Conservation (phyloP, 129 eudicot species). For the Dittrichia graveolens region DNA sequence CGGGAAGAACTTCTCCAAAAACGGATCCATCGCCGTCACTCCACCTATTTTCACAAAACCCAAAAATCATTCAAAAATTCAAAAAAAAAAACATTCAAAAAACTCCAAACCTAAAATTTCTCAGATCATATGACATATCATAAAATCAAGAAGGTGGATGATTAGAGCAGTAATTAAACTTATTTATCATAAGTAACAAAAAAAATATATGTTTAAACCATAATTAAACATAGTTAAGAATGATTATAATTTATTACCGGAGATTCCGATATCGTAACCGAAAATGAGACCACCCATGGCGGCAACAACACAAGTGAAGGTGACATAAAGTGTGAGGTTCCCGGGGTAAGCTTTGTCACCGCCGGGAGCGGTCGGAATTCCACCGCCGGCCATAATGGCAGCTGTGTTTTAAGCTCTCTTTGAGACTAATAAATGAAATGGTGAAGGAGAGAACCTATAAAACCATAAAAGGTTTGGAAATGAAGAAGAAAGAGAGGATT, state of each 20-base stretch:
- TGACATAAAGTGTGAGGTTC: conserved; percentile 66
- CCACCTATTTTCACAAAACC: conserved; percentile 54
- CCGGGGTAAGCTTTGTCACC: conserved; percentile 76
- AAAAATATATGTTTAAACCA: no score
- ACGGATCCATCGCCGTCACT: conserved; percentile 82
- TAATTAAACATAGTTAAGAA: no score
- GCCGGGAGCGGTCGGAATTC: conserved; percentile 49
- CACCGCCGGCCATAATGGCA: conserved; percentile 77
- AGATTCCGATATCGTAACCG: conserved; percentile 94
- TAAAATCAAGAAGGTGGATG: not conserved
- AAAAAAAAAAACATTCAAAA: not conserved
- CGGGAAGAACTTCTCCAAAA: conserved; percentile 71
- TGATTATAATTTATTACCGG: conserved; percentile 46
- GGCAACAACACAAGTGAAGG: conserved; percentile 75
- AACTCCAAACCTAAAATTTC: not conserved
- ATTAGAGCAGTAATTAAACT: no score
- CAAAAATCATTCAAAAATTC: not conserved
- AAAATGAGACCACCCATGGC: conserved; percentile 98
- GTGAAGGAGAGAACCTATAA: not conserved
- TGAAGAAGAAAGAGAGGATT: conserved; percentile 19
- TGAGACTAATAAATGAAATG: not conserved
- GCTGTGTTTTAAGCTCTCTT: not conserved
- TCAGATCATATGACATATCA: not conserved
- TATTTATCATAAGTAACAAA: no score
- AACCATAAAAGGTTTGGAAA: not conserved